A percentile compares a stretch with the other conserved stretches of the same genome.
Conservation (phyloP, 2,329 filamentous ascomycete species). For the Knufia petricola region DNA sequence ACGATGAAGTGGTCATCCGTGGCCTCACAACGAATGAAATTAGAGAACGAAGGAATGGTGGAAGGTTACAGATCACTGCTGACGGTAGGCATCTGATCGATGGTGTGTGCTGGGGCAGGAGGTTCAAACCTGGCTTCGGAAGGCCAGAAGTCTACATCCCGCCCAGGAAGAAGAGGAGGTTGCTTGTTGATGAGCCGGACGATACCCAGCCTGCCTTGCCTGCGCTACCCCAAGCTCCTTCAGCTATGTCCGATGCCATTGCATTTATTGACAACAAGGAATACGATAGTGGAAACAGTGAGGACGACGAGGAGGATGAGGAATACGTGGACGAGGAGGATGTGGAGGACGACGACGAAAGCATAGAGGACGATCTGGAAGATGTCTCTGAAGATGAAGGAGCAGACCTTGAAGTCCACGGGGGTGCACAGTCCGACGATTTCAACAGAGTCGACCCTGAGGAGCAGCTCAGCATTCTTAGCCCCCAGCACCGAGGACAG, state of each 20-base stretch:
- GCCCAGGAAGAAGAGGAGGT: conserved; percentile 57
- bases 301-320: conserved; percentile 22
- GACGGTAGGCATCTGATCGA: conserved; percentile 77
- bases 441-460: background rate
- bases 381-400: conserved; percentile 19
- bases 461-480: too few relatives aligned
- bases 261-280: conserved; percentile 19
- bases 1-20: conserved; percentile 79
- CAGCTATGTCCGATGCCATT: conserved; percentile 10
- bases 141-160: conserved; percentile 63
- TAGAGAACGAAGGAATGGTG: conserved; percentile 60
- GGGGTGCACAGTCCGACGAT: conserved; percentile 23
- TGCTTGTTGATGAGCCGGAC: conserved; percentile 29
- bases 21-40: conserved; percentile 67
- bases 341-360: conserved; percentile 28
- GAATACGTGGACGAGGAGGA: conserved; percentile 18
- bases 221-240: conserved; percentile 16
- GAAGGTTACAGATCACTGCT: conserved; percentile 68
- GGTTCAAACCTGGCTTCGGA: conserved; percentile 47
- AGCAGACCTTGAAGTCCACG: conserved; percentile 6
- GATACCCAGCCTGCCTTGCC: conserved; percentile 21
- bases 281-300: conserved; percentile 25
- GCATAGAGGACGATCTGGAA: conserved; percentile 21
- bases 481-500: background rate
- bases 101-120: conserved; percentile 72